Base-by-base conservation (phyloP, 768 basidiomycete species). In the Tubosaeta sp. region DNA sequence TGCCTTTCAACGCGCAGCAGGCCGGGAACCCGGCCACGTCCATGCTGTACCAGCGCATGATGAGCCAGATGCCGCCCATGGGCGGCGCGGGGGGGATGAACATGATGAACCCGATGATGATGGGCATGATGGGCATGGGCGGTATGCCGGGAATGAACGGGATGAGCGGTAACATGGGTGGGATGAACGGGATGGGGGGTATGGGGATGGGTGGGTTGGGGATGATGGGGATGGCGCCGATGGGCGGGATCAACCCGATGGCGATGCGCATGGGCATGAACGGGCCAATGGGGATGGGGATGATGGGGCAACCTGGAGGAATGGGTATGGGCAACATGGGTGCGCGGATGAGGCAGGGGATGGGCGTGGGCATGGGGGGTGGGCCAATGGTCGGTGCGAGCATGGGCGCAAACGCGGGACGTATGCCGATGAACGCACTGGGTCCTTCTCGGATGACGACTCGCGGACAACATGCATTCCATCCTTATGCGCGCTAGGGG, bases 401-500 rank as follows among this genome's bases (percentile, higher is more conserved):
- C 25, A 64, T 69, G 52, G 59, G 53, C 19, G 53, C 62, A 19
- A 68, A 69, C 56, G 65, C 71, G 27, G 70, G 71, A n/a, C 69
- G 76, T 53, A 72, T 72, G 71, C 51, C 72, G 45, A 69, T 72
- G 68, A 72, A 69, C 60, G 43, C 66, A 25, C 65, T 71, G 52
- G 82, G 74, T n/a, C 80, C 77, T 13, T 71, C 75, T 48, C 72
- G 78, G 7, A 72, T 74, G 65, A 74, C 71, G 49, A 75, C 59
- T 26, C 74, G 81, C 19, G 83, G 82, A 52, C 81, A 82, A 55
- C 79, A 82, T 57, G 74, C 72, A 52, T 85, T 82, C 67, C 83
- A 85, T 67, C 83, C 83, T n/a, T 85, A 85, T 63, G 74, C 82
- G 49, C 75, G 83, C 60, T 83, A 71, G 67, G 50, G n/a, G 32